Evolutionary conservation across 2,329 filamentous ascomycete species (phyloP).

Genomic region (Fusarium robinianum): DNA sequence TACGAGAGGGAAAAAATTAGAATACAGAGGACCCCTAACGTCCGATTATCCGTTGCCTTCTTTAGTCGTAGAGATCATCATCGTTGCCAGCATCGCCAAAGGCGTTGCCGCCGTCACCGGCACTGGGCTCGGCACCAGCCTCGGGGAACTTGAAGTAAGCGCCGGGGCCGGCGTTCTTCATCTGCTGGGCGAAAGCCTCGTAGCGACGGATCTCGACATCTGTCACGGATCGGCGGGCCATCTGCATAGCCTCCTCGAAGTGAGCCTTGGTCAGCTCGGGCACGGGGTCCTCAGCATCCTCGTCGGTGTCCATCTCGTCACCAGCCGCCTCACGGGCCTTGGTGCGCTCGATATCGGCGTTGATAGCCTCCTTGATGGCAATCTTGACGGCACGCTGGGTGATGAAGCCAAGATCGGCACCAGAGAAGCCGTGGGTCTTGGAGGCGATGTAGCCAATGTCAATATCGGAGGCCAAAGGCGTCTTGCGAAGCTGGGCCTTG

Average conservation of each 20-base stretch:
- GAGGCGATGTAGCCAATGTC: slow-evolving; percentile 90
- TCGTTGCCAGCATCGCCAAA: slow-evolving; percentile 91
- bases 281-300: slow-evolving; percentile 87
- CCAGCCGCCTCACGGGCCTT: slow-evolving; percentile 88
- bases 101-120: slow-evolving; percentile 60
- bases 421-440: slow-evolving; percentile 98
- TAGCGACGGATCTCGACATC: slow-evolving; percentile 98
- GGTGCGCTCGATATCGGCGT: slow-evolving; percentile 81
- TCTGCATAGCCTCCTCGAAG: slow-evolving; percentile 98
- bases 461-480: slow-evolving; percentile 84
- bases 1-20: slow-evolving; percentile 49
- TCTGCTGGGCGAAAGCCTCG: slow-evolving; percentile 97
- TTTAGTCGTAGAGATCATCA: slow-evolving; percentile 95
- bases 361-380: slow-evolving; percentile 97
- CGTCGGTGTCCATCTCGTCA: slow-evolving; percentile 71
- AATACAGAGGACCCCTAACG: slow-evolving; percentile 49
- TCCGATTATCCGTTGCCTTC: slow-evolving; percentile 25
- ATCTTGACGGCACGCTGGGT: slow-evolving; percentile 99
- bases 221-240: slow-evolving; percentile 88
- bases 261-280: slow-evolving; percentile 94
- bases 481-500: slow-evolving; percentile 97
- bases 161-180: slow-evolving; percentile 97
- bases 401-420: slow-evolving; percentile 99
- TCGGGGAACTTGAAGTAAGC: slow-evolving; percentile 98
- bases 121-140: slow-evolving; percentile 69